Percentiles rank a stretch among this genome's conserved stretches.
phyloP scores from a whole-genome alignment of 2,329 filamentous ascomycete species.

The Apiospora arundinis region DNA sequence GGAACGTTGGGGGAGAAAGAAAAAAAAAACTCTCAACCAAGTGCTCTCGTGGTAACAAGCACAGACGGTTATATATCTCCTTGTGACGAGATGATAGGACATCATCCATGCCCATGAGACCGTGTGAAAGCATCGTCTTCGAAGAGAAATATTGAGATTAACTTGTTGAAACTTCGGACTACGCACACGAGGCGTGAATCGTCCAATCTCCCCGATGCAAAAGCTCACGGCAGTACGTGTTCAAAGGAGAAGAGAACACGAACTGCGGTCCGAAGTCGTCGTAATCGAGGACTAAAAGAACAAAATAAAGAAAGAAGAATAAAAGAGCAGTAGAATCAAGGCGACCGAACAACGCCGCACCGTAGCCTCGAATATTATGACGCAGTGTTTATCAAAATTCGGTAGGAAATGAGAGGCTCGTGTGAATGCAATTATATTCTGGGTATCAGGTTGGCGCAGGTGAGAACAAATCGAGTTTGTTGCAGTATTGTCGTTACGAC shows the following conservation, averaged over 20 bases:
- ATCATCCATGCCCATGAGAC: not conserved
- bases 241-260: constrained; percentile 31
- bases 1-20: not conserved
- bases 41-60: constrained; percentile 1
- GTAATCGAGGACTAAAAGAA: constrained; percentile 27
- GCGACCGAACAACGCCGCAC: constrained; percentile 50
- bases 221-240: constrained; percentile 13
- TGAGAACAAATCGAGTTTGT: constrained; percentile 37
- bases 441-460: constrained; percentile 58
- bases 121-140: not conserved
- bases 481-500: constrained; percentile 54
- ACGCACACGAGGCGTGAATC: not conserved
- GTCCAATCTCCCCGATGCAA: constrained; percentile 2
- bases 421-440: constrained; percentile 59
- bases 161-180: constrained; percentile 2
- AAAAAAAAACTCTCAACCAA: not conserved
- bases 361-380: constrained; percentile 49
- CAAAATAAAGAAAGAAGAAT: constrained; percentile 22
- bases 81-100: not conserved
- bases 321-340: constrained; percentile 37
- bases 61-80: constrained; percentile 15
- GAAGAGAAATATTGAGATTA: constrained; percentile 14
- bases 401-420: constrained; percentile 45
- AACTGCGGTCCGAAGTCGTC: constrained; percentile 20
- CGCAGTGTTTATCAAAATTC: constrained; percentile 35